Base-by-base conservation (phyloP, 495 filamentous ascomycete species). In the Pseudoneurospora amorphoporcata region DNA sequence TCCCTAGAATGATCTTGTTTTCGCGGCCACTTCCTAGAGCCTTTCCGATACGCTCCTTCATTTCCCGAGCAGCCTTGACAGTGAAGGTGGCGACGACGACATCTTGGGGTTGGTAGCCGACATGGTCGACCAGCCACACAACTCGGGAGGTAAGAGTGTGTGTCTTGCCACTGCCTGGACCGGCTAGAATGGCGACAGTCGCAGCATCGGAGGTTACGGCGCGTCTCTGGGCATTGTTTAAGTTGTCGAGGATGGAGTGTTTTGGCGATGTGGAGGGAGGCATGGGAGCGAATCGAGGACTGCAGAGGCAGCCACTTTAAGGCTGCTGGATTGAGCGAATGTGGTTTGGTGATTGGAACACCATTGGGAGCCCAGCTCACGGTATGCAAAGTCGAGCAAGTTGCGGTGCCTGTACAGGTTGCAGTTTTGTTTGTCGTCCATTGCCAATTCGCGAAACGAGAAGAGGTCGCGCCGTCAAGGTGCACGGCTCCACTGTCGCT, bases 51-150 rank as follows among this genome's bases (percentile, higher is more conserved):
- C 96, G 88, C 76, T 93, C 89, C 73, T 93, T 93, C 96, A 99
- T 99, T 82, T 99, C 96, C 19, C 92, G 89, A 19, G 95, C 92
- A 4, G 95, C 95, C 80, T 98, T 99, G 79, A 97, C 92, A 3
- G 96, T 99, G 79, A 99, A 99, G 1, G 96, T 99, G 73, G 95
- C 95, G 71, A 97, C 96, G 61, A 99, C 90, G 78, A 99, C 88
- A 85, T 98, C 95, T 84, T 93, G 91, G 75, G 96, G 94, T 53
- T 89, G 89, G 76, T 93, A 89, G 39, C 90, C 88, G 74, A 92
- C 83, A 75, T 92, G 85, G n/a, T 88, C 86, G 69, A 99, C 88
- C n/a, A 98, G 88, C 85, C 96, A 97, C 72, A 95, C 96, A 70
- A 97, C 94, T 72, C 96, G 90, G 43, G 96, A 92, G 0, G 95